Evolutionary conservation across 2,329 filamentous ascomycete species (phyloP).

Genomic region (Calonectria montana): DNA sequence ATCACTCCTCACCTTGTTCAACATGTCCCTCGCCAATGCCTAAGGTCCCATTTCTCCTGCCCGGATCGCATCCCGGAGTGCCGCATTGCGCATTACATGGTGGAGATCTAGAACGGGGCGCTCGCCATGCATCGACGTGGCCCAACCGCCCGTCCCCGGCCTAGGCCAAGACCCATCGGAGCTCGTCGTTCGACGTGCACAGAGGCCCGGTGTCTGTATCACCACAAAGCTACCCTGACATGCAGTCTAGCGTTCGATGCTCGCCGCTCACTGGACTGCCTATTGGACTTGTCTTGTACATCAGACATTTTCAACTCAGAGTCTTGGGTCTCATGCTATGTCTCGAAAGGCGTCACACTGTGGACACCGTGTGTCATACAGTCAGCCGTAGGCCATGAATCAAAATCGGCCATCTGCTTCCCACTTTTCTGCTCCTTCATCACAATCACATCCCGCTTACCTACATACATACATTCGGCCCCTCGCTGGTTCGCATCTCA

Average conservation of each 20-base stretch:
- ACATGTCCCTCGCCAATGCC: slow-evolving; percentile 11
- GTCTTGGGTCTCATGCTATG: background rate
- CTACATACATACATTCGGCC: slow-evolving; percentile 9
- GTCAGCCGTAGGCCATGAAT: slow-evolving; percentile 12
- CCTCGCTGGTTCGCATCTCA: slow-evolving; percentile 14
- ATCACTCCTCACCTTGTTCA: background rate
- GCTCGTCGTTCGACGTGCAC: slow-evolving; percentile 30
- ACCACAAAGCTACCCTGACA: slow-evolving; percentile 3
- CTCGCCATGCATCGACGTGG: slow-evolving; percentile 38
- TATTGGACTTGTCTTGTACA: background rate
- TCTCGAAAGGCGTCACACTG: background rate
- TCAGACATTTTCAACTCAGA: slow-evolving; percentile 1
- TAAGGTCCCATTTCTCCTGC: slow-evolving; percentile 13
- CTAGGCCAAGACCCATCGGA: slow-evolving; percentile 19
- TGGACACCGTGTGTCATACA: slow-evolving; percentile 5
- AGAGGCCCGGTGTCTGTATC: slow-evolving; percentile 11
- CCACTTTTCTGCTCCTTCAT: slow-evolving; percentile 13
- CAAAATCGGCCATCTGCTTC: slow-evolving; percentile 13
- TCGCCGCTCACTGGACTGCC: background rate
- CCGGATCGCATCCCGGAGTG: slow-evolving; percentile 20
- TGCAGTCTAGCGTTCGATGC: background rate
- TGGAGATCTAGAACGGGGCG: slow-evolving; percentile 28
- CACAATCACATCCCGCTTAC: slow-evolving; percentile 27
- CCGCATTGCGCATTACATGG: slow-evolving; percentile 28
- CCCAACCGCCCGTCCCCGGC: slow-evolving; percentile 31